Conservation (phyloP, 2,329 filamentous ascomycete genomes). For the Exophiala sideris region DNA sequence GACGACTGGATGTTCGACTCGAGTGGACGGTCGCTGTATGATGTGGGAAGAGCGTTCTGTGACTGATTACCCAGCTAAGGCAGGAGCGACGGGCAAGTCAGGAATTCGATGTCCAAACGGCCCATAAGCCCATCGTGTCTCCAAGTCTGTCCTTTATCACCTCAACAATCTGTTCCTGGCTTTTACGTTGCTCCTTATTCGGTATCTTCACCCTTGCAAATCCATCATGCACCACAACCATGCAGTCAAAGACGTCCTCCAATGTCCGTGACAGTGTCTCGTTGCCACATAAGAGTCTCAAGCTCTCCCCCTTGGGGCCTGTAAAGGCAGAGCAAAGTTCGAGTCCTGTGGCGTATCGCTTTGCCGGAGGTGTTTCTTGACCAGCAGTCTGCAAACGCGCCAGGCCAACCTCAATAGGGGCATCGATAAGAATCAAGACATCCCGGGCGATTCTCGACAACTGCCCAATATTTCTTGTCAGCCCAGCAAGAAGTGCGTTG, state of each 20-base stretch:
- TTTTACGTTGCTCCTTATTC: background rate
- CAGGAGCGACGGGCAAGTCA: background rate
- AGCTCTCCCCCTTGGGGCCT: slow-evolving; percentile 4
- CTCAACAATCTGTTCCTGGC: slow-evolving; percentile 14
- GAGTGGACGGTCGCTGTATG: no score
- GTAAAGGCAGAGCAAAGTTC: slow-evolving; percentile 17
- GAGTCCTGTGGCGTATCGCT: slow-evolving; percentile 1
- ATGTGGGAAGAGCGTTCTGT: no score
- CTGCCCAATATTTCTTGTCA: slow-evolving; percentile 18
- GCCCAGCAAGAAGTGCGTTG: slow-evolving; percentile 16
- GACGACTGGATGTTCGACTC: no score
- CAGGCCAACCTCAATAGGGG: slow-evolving; percentile 3
- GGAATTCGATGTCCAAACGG: slow-evolving; percentile 3
- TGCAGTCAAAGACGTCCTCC: slow-evolving; percentile 12
- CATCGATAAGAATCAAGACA: slow-evolving; percentile 13
- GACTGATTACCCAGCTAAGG: background rate
- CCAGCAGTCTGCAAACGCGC: background rate
- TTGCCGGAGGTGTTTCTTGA: slow-evolving; percentile 1
- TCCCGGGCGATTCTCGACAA: slow-evolving; percentile 6
- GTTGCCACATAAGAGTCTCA: slow-evolving; percentile 13
- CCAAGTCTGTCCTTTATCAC: slow-evolving; percentile 21
- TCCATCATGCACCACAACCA: slow-evolving; percentile 22
- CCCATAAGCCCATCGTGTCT: slow-evolving; percentile 15
- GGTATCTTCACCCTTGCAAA: slow-evolving; percentile 1
- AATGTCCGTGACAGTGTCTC: slow-evolving; percentile 14